Evolutionary conservation across 2,329 filamentous ascomycete species (phyloP).

Genomic region (Trichoderma polysporum): DNA sequence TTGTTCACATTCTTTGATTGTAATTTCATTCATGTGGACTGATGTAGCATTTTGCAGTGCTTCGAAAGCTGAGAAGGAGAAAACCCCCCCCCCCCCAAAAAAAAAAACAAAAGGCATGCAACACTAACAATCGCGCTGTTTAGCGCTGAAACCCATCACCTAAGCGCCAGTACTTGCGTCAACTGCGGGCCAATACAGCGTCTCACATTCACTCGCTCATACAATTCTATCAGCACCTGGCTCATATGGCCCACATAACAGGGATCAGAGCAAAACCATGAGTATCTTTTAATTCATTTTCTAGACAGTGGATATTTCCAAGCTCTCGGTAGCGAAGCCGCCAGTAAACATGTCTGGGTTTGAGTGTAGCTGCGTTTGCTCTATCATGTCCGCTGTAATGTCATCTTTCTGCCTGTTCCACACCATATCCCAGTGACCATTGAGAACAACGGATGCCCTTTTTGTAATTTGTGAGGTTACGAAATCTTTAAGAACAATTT

Average conservation of each 20-base stretch:
- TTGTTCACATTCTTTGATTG: not conserved
- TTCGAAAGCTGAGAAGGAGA: not conserved
- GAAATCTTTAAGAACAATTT: constrained; percentile 38
- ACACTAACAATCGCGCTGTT: not conserved
- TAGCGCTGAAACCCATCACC: not conserved
- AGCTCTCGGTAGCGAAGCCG: constrained; percentile 24
- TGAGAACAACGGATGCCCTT: constrained; percentile 36
- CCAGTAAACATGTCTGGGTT: constrained; percentile 28
- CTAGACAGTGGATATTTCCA: not conserved
- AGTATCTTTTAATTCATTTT: not conserved
- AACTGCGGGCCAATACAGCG: not conserved
- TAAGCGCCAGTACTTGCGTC: not conserved
- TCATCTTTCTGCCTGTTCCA: constrained; percentile 30
- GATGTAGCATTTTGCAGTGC: not conserved
- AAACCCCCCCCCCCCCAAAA: no score
- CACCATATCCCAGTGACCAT: constrained; percentile 40
- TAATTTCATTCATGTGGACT: not conserved
- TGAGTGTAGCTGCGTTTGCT: constrained; percentile 24
- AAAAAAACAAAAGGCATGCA: not conserved
- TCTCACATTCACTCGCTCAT: no score
- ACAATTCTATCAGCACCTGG: not conserved
- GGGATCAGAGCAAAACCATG: not conserved
- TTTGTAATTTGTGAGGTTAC: constrained; percentile 35
- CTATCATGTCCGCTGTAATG: constrained; percentile 22
- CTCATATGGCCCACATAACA: not conserved